phyloP scores from a whole-genome alignment of 1,284 basidiomycete species.

The Puccinia polysora region DNA sequence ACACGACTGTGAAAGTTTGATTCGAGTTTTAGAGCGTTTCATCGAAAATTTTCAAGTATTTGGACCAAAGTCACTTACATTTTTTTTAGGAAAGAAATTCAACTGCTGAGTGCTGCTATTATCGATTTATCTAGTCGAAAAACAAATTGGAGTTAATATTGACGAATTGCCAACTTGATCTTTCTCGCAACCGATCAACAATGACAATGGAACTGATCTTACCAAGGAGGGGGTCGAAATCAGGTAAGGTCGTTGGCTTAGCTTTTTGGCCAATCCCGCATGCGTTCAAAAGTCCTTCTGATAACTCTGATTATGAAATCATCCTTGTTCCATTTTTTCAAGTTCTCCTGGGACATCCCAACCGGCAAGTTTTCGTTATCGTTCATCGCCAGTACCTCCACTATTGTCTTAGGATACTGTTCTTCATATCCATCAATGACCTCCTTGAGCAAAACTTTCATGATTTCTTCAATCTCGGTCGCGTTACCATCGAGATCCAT shows the following conservation, averaged over 20 bases:
- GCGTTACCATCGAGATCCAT: not conserved
- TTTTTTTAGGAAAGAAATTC: too few relatives aligned
- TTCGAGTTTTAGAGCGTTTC: too few relatives aligned
- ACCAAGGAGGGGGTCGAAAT: too few relatives aligned
- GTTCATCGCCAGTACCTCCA: slow-evolving; percentile 13
- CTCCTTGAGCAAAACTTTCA: not conserved
- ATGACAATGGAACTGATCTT: too few relatives aligned
- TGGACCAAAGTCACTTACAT: too few relatives aligned
- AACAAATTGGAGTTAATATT: too few relatives aligned
- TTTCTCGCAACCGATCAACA: too few relatives aligned
- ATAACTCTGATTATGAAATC: slow-evolving; percentile 31
- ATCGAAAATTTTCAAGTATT: too few relatives aligned
- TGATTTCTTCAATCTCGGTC: slow-evolving; percentile 11
- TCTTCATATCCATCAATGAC: slow-evolving; percentile 22
- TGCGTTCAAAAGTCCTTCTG: slow-evolving; percentile 28
- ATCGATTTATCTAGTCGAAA: too few relatives aligned
- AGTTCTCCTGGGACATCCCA: not conserved
- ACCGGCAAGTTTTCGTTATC: not conserved
- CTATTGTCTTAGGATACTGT: slow-evolving; percentile 27
- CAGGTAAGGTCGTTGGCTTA: not conserved
- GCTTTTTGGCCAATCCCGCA: slow-evolving; percentile 13
- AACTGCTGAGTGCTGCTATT: too few relatives aligned
- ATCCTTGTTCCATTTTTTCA: slow-evolving; percentile 14
- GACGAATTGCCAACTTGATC: too few relatives aligned
- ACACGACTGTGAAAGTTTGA: too few relatives aligned